These are phyloP conservation scores for Clathrospora elynae DNA, from an alignment of 2,329 filamentous ascomycete genomes.

Conservation along the genomic window DNA sequence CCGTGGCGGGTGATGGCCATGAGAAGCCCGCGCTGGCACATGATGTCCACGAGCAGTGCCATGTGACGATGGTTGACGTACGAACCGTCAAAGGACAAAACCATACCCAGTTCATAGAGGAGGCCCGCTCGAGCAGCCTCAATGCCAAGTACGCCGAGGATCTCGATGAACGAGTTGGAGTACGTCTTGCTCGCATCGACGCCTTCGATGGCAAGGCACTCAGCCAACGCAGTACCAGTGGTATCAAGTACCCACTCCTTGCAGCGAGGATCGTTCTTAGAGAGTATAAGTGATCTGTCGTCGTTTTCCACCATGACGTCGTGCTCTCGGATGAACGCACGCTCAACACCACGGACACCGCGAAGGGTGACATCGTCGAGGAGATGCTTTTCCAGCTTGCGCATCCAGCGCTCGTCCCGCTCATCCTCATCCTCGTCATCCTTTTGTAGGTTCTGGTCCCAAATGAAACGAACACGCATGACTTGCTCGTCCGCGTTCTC, in stretches of 20 bases:
- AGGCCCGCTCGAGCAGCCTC: slow-evolving; percentile 89
- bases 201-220: slow-evolving; percentile 83
- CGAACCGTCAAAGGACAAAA: slow-evolving; percentile 97
- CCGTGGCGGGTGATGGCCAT: slow-evolving; percentile 97
- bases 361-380: slow-evolving; percentile 89
- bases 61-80: slow-evolving; percentile 99
- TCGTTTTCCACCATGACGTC: slow-evolving; percentile 61
- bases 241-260: slow-evolving; percentile 97
- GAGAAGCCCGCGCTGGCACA: slow-evolving; percentile 92
- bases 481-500: slow-evolving; percentile 96
- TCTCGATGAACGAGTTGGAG: slow-evolving; percentile 94
- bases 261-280: slow-evolving; percentile 75
- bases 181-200: slow-evolving; percentile 86
- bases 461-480: slow-evolving; percentile 85
- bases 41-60: slow-evolving; percentile 92
- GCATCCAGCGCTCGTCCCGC: slow-evolving; percentile 74
- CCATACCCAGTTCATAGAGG: slow-evolving; percentile 84
- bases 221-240: slow-evolving; percentile 81
- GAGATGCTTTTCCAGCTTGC: slow-evolving; percentile 84
- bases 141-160: slow-evolving; percentile 93
- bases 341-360: slow-evolving; percentile 84
- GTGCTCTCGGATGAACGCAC: slow-evolving; percentile 80
- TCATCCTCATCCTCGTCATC: slow-evolving; percentile 83
- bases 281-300: slow-evolving; percentile 74
- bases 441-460: slow-evolving; percentile 59